Percentiles rank a stretch among this genome's conserved stretches.
Conservation (phyloP, 116 monocot species). For the Trichopus zeylanicus region DNA sequence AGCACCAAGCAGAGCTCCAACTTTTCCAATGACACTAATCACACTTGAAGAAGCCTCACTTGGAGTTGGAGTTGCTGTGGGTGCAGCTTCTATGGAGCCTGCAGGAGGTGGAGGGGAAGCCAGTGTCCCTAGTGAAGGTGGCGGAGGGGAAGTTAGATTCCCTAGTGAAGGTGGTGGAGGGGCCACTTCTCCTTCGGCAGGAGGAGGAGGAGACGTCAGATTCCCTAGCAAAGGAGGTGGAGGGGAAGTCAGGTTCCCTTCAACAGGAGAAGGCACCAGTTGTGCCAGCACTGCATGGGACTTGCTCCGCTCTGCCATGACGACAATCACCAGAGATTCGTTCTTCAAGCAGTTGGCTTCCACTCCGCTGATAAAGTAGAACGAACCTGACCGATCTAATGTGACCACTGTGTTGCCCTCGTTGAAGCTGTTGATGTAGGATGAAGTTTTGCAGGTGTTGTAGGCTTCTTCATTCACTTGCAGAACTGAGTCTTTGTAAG, state of each 20-base stretch:
- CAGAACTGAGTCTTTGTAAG: slow-evolving; percentile 35
- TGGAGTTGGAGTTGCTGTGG: too few species aligned
- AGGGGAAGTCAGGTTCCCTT: too few species aligned
- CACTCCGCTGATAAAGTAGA: slow-evolving; percentile 39
- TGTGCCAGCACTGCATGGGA: too few species aligned
- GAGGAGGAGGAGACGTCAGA: too few species aligned
- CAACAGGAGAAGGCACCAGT: too few species aligned
- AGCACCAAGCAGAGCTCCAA: slow-evolving; percentile 3
- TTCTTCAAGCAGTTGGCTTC: slow-evolving; percentile 18
- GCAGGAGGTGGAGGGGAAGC: background rate
- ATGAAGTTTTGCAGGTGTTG: slow-evolving; percentile 40
- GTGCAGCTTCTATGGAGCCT: too few species aligned
- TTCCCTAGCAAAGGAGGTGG: too few species aligned
- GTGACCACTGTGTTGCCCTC: slow-evolving; percentile 25
- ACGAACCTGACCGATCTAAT: slow-evolving; percentile 21
- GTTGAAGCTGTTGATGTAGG: slow-evolving; percentile 19
- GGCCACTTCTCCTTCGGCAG: too few species aligned
- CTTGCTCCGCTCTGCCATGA: slow-evolving; percentile 12
- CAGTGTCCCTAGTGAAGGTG: background rate
- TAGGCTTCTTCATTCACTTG: slow-evolving; percentile 35
- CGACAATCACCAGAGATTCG: slow-evolving; percentile 22
- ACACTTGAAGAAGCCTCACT: slow-evolving; percentile 7
- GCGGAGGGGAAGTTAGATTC: too few species aligned
- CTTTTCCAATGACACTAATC: background rate
- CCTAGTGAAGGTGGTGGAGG: too few species aligned